A percentile compares a stretch with the other conserved stretches of the same genome.
These are phyloP conservation scores for Crataegus laevigata DNA, from an alignment of 306 rosid species.

Conservation along the genomic window DNA sequence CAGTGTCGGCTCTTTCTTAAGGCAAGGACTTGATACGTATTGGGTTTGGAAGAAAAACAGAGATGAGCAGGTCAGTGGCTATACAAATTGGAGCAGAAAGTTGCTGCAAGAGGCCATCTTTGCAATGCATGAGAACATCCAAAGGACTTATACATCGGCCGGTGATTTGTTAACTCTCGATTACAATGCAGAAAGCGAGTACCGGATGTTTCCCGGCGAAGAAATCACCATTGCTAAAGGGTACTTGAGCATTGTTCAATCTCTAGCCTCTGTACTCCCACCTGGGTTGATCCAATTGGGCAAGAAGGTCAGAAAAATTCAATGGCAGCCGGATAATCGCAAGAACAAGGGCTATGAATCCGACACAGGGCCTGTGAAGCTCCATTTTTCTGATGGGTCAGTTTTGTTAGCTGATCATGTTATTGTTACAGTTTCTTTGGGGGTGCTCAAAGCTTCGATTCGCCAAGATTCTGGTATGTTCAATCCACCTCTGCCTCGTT, in stretches of 20 bases:
- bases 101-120: slow-evolving; percentile 64
- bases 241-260: slow-evolving; percentile 57
- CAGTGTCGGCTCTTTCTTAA: slow-evolving; percentile 66
- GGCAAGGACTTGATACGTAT: slow-evolving; percentile 54
- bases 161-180: slow-evolving; percentile 62
- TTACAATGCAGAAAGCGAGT: slow-evolving; percentile 75
- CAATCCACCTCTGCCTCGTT: slow-evolving; percentile 70
- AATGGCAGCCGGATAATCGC: slow-evolving; percentile 43
- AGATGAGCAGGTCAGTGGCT: slow-evolving; percentile 34
- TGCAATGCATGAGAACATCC: slow-evolving; percentile 64
- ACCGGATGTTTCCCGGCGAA: slow-evolving; percentile 77
- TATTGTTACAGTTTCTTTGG: slow-evolving; percentile 80
- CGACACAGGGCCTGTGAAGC: slow-evolving; percentile 57
- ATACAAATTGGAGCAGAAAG: slow-evolving; percentile 54
- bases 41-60: slow-evolving; percentile 33
- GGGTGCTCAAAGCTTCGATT: slow-evolving; percentile 82
- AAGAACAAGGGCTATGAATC: slow-evolving; percentile 22
- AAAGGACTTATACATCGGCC: slow-evolving; percentile 88
- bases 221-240: slow-evolving; percentile 91
- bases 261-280: slow-evolving; percentile 70
- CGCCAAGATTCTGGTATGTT: slow-evolving; percentile 56
- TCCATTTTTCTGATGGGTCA: slow-evolving; percentile 75
- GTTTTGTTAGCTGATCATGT: slow-evolving; percentile 73
- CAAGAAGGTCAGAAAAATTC: slow-evolving; percentile 52
- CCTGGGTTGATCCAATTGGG: slow-evolving; percentile 64